These are phyloP conservation scores for Boletus rubescentipes DNA, from an alignment of 768 basidiomycete genomes.

Conservation along the genomic window DNA sequence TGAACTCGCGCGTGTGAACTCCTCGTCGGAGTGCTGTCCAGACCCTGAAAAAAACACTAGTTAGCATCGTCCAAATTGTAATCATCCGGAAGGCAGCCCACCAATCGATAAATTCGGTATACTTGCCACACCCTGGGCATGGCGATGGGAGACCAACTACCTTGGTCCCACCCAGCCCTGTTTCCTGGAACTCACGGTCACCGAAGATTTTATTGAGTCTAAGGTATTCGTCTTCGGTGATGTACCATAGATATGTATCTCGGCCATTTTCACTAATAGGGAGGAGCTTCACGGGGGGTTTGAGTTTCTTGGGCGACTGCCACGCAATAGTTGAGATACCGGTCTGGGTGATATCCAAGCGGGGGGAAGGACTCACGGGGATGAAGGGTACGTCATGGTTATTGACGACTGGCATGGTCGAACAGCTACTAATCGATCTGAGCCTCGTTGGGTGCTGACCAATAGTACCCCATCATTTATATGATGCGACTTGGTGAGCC, in stretches of 20 bases:
- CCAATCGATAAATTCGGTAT: constrained; percentile 18
- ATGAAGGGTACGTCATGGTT: constrained; percentile 8
- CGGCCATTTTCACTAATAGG: background rate
- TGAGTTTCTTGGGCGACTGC: constrained; percentile 8
- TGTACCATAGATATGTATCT: constrained; percentile 14
- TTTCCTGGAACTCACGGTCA: constrained; percentile 13
- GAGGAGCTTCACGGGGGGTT: constrained; percentile 8
- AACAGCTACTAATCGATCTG: background rate
- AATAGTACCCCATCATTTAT: background rate
- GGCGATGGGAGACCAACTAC: constrained; percentile 8
- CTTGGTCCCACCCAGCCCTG: constrained; percentile 13
- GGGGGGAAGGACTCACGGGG: background rate
- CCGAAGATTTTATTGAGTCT: constrained; percentile 14
- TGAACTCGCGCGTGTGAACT: constrained; percentile 18
- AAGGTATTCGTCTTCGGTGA: constrained; percentile 18
- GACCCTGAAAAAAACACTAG: background rate
- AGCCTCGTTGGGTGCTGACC: background rate
- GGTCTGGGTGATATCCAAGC: background rate
- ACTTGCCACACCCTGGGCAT: constrained; percentile 15
- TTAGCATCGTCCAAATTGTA: background rate
- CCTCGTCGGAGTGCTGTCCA: constrained; percentile 19
- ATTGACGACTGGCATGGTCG: constrained; percentile 6
- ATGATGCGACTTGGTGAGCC: background rate
- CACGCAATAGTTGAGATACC: background rate
- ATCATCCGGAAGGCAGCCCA: background rate